Evolutionary conservation across 768 basidiomycete species (phyloP), one percentile per base, ranked within the genome.

Genomic region (Kwoniella europaea): DNA sequence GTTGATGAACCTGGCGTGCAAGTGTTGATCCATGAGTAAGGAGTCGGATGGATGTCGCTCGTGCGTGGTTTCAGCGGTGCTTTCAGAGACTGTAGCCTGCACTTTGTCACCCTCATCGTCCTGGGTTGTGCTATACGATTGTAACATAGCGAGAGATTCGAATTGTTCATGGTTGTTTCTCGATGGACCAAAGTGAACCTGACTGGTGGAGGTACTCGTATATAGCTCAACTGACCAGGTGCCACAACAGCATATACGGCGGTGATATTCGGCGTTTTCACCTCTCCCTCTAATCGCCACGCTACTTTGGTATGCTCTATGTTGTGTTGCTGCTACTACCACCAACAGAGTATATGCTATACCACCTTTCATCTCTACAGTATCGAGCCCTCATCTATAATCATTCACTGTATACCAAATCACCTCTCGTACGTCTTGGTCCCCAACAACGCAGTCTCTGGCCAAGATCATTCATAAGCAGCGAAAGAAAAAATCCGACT

Each of bases 11-110:
- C 67, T 9, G 72, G 59, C 20, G 50, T 62, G 18, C 50, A 65
- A 15, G 35, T 53, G 22, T 65, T 71, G 52, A 78, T 65, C 79
- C 79, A 80, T 42, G 76, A 71, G 58, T 78, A 80, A 18, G 78
- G 76, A 0, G 76, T 69, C 0, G 76, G 78, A 13, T 66, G 57
- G 41, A 59, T 57, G 0, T 20, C 63, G 4, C 70, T 74, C 7
- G 65, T 56, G n/a, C 67, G 22, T 22, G 67, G 67, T 12, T 50
- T 68, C 41, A 69, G 16, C 56, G 67, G 3, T 65, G 59, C 35
- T 13, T 67, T 41, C 3, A 66, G 27, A 5, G 59, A 65, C 20
- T 53, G 43, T 13, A 73, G 65, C 18, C 59, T 54, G 20, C 58
- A 55, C 10, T 55, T 55, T 54, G 65, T 70, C 27, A 63, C 42